phyloP scores from a whole-genome alignment of 208 protist genomes.

The Crithidia thermophila region DNA sequence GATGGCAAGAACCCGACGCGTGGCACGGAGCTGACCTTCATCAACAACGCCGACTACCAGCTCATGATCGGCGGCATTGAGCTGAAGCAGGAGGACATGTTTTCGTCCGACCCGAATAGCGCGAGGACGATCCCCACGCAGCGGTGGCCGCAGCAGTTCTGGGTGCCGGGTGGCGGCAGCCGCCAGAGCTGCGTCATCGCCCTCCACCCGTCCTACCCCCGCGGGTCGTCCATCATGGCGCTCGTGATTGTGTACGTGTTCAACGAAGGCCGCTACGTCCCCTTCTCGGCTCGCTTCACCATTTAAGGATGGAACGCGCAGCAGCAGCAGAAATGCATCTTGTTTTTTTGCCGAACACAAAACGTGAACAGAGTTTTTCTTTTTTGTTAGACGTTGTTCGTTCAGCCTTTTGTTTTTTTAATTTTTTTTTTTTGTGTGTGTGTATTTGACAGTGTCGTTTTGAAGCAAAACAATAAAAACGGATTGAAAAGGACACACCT shows the following conservation, averaged over 20 bases:
- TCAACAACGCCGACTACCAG: conserved; percentile 77
- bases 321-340: too few species aligned
- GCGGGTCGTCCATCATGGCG: conserved; percentile 72
- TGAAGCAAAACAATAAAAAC: neutral
- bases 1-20: conserved; percentile 82
- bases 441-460: neutral
- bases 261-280: conserved; percentile 57
- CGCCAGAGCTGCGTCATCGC: conserved; percentile 70
- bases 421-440: neutral
- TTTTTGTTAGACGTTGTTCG: neutral
- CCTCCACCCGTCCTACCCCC: conserved; percentile 81
- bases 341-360: too few species aligned
- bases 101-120: conserved; percentile 67
- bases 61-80: conserved; percentile 82
- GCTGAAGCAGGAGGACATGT: conserved; percentile 86
- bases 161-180: conserved; percentile 55
- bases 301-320: too few species aligned
- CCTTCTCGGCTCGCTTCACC: conserved; percentile 64
- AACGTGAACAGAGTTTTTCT: too few species aligned
- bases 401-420: neutral
- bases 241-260: conserved; percentile 80
- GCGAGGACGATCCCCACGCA: conserved; percentile 78
- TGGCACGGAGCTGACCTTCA: conserved; percentile 81
- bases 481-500: neutral
- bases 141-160: conserved; percentile 84